Evolutionary conservation across 495 filamentous ascomycete species (phyloP), one percentile per base, ranked within the genome.

Genomic region (Aspergillus sclerotiicarbonarius): DNA sequence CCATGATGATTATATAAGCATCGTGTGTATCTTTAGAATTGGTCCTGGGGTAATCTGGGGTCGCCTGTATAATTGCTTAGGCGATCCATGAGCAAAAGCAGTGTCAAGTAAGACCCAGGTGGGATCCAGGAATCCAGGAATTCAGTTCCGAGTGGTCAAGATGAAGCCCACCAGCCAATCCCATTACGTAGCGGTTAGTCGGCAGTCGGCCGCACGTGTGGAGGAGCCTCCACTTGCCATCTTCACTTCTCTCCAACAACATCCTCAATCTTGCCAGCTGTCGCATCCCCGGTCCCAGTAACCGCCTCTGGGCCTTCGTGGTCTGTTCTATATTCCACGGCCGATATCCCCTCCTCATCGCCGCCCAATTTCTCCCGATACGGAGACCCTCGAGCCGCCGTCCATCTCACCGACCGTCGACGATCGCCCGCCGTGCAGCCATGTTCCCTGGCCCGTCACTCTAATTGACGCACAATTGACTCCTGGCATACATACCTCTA

Each of bases 351-450:
- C 5, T 25, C 5, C 25, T 25, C n/a, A n/a, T 25, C 25, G 44
- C 18, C 8, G 44, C 44, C n/a, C 44, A 46, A 21, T 5, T 16
- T 13, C 15, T 5, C 25, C 25, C 25, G 25, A 25, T 5, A 25
- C 25, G 18, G 46, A 49, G 29, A 52, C 25, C 0, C 19, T 20
- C 29, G 49, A 35, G 18, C n/a, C 29, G 18, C 12, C 3, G 30
- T 18, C 49, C 47, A 32, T 7, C 29, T 33, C 47, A 50, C 47
- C 25, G 47, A 50, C 47, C 37, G 37, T 50, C 47, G 18, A 25
- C 47, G 25, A 50, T 32, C 47, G 47, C 29, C 47, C 25, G 10
- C 20, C 39, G 46, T 13, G 50, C 50, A 48, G 43, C 30, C 41
- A 53, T 59, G 43, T 35, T 53, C 31, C 10, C 35, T 33, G 25